Evolutionary conservation across 129 eudicot species (phyloP), one percentile per base, ranked within the genome.

Genomic region (Artemisia argyi): DNA sequence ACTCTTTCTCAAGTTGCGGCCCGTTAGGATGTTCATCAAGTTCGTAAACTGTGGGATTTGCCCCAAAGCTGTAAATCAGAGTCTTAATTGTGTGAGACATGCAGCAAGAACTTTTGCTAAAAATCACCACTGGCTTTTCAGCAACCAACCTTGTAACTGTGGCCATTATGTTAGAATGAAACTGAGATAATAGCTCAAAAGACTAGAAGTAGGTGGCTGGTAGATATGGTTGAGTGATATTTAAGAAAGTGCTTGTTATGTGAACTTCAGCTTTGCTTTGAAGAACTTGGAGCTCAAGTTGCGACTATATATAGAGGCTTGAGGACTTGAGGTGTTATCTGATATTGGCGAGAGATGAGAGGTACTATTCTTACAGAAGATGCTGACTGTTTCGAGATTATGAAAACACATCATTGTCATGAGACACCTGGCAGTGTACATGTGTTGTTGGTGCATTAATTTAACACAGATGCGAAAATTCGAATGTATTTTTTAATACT

Each of bases 51-150:
- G 80, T 74, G 0, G 84, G 73, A 72, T 85, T 85, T 2, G 84
- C 90, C 35, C 94, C 94, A 61, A 73, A 88, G 66, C 86, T 78
- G 65, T 61, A 69, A 44, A 85, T 85, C n/a, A 88, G 78, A 18
- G 81, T 77, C 64, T 79, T 72, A 1, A 88, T 49, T 14, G 85
- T 76, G 73, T 87, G 82, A 55, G 64, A 73, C 78, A 87, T 84
- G 82, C 90, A 77, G 30, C 90, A 87, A 68, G 62, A 52, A 71
- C 78, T 82, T 65, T 78, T 84, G 82, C 87, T 82, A 73, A 87
- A 84, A 61, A 80, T 85, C 46, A 88, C 86, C 73, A 61, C 66
- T 14, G 66, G 66, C 46, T 30, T 61, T 61, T 61, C 66, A 28
- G 66, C 46, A 14, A 14, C 75, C 48, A 86, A 55, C 2, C 78